phyloP scores from a whole-genome alignment of 305 asterid genomes.

The Fraxinus platypoda region DNA sequence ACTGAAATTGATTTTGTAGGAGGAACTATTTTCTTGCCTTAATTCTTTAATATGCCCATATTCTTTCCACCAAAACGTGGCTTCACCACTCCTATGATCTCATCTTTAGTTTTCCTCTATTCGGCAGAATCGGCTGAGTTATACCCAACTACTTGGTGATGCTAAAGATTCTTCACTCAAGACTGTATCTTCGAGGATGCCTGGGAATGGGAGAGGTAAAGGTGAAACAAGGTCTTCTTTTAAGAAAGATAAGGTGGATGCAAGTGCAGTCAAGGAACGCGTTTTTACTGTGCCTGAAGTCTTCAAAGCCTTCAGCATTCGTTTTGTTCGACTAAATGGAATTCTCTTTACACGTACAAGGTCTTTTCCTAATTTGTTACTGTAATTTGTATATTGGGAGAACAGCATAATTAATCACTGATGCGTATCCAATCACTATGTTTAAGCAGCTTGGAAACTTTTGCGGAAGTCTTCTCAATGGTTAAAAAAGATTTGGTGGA shows the following conservation, averaged over 20 bases:
- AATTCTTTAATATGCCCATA: neutral
- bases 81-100: neutral
- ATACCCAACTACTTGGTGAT: slow-evolving; percentile 43
- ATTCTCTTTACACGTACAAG: slow-evolving; percentile 89
- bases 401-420: slow-evolving; percentile 20
- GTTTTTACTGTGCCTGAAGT: neutral
- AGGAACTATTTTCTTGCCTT: neutral
- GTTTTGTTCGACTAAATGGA: slow-evolving; percentile 82
- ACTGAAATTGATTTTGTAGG: neutral
- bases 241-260: slow-evolving; percentile 50
- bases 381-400: neutral
- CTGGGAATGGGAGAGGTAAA: slow-evolving; percentile 51
- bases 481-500: slow-evolving; percentile 65
- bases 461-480: slow-evolving; percentile 60
- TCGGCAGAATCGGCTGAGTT: slow-evolving; percentile 82
- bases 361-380: slow-evolving; percentile 38
- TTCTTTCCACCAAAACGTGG: neutral
- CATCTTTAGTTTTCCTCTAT: slow-evolving; percentile 8
- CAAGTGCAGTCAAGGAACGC: slow-evolving; percentile 38
- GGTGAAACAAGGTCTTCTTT: slow-evolving; percentile 48
- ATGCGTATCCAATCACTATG: slow-evolving; percentile 16
- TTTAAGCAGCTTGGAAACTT: slow-evolving; percentile 79
- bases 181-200: slow-evolving; percentile 18
- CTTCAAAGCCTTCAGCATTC: slow-evolving; percentile 2
- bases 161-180: slow-evolving; percentile 28